A percentile compares a stretch with the other conserved stretches of the same genome.
Conservation (phyloP, 768 basidiomycete species). For the Butyriboletus loyo region DNA sequence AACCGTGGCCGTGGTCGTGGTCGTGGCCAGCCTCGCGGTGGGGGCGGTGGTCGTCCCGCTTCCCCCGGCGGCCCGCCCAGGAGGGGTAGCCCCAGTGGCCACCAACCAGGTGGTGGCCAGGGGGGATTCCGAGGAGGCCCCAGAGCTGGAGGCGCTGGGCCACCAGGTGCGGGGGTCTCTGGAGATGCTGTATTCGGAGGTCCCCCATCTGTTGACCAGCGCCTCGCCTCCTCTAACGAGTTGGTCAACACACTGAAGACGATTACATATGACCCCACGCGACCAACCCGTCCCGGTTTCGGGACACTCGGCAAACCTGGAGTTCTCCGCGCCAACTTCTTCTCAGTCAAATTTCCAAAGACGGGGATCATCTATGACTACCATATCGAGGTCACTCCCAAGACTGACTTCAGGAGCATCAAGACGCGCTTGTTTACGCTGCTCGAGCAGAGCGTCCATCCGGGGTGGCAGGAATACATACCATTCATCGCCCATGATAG, state of each 20-base stretch:
- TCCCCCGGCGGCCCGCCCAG: conserved; percentile 1
- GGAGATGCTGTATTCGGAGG: conserved; percentile 30
- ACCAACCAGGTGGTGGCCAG: neutral
- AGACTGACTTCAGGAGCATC: conserved; percentile 35
- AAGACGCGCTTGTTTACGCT: conserved; percentile 40
- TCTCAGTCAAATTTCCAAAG: conserved; percentile 42
- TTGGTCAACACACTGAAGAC: conserved; percentile 31
- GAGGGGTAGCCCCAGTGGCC: conserved; percentile 6
- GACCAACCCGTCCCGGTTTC: conserved; percentile 47
- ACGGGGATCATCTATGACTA: conserved; percentile 43
- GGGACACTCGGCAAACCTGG: conserved; percentile 40
- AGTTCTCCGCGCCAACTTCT: conserved; percentile 50
- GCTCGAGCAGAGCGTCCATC: conserved; percentile 36
- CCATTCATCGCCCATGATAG: conserved; percentile 40
- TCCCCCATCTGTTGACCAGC: conserved; percentile 33
- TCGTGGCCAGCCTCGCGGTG: conserved; percentile 10
- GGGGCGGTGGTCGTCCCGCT: neutral
- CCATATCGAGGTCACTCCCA: conserved; percentile 37
- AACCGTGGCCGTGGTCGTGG: conserved; percentile 20
- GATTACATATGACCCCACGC: conserved; percentile 30
- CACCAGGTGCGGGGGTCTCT: conserved; percentile 25
- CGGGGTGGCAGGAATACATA: conserved; percentile 37
- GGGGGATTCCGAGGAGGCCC: conserved; percentile 12
- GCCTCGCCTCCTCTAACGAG: conserved; percentile 26
- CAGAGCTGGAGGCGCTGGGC: conserved; percentile 26